phyloP scores from a whole-genome alignment of 768 basidiomycete genomes.

The Amanita brunnescens region DNA sequence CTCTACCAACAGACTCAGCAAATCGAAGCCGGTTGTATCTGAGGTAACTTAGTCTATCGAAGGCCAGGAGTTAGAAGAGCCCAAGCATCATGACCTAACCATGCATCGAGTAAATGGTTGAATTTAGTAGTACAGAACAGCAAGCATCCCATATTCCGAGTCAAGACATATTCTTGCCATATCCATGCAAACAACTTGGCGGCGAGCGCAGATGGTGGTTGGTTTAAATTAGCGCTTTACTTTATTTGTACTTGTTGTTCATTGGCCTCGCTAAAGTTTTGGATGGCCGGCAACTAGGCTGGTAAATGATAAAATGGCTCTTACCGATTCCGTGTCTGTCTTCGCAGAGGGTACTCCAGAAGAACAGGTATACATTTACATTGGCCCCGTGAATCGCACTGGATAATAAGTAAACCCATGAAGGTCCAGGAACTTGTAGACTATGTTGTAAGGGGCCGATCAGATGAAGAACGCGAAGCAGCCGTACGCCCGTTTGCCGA shows the following conservation, averaged over 20 bases:
- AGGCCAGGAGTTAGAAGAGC: too few relatives aligned
- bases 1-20: too few relatives aligned
- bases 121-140: too few relatives aligned
- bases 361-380: conserved; percentile 53
- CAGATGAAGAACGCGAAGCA: conserved; percentile 59
- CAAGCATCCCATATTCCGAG: too few relatives aligned
- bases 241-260: conserved; percentile 30
- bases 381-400: background rate
- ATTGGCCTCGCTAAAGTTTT: conserved; percentile 26
- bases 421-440: conserved; percentile 73
- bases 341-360: conserved; percentile 86
- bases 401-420: background rate
- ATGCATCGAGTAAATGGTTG: too few relatives aligned
- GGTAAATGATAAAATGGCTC: conserved; percentile 48
- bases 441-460: conserved; percentile 56
- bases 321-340: conserved; percentile 69
- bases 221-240: too few relatives aligned
- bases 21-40: too few relatives aligned
- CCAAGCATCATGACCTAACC: too few relatives aligned
- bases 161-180: too few relatives aligned
- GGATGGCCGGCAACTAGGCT: conserved; percentile 14
- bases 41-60: too few relatives aligned
- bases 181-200: too few relatives aligned
- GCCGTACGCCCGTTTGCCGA: conserved; percentile 64
- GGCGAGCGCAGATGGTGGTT: too few relatives aligned